Evolutionary conservation across 2,329 filamentous ascomycete species (phyloP).

Genomic region (Xylariaceae sp.): DNA sequence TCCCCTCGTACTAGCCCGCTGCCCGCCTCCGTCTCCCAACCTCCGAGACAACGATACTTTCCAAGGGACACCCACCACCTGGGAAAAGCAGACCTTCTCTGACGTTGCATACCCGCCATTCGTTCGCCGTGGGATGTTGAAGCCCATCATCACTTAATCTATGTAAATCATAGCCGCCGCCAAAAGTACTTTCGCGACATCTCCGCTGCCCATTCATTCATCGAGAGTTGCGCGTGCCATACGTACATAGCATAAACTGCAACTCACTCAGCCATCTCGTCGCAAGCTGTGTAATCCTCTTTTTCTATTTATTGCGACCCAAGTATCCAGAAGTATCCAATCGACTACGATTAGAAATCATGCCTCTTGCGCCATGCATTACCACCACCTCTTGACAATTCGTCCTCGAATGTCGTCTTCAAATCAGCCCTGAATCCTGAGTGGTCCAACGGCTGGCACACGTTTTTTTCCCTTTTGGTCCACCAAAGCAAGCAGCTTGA

Average conservation of each 20-base stretch:
- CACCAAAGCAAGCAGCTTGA: neutral
- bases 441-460: slow-evolving; percentile 23
- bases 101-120: neutral
- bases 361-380: slow-evolving; percentile 19
- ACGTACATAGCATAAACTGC: slow-evolving; percentile 1
- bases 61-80: neutral
- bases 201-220: neutral
- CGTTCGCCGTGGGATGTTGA: neutral
- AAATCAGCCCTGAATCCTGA: slow-evolving; percentile 18
- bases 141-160: neutral
- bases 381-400: slow-evolving; percentile 18
- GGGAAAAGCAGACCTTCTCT: neutral
- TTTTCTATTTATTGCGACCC: slow-evolving; percentile 4
- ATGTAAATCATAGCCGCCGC: neutral
- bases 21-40: neutral
- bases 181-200: neutral
- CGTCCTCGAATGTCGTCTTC: slow-evolving; percentile 18
- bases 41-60: neutral
- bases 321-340: slow-evolving; percentile 16
- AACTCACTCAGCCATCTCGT: slow-evolving; percentile 4
- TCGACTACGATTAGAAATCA: slow-evolving; percentile 9
- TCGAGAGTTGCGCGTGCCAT: neutral
- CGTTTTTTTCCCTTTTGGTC: neutral
- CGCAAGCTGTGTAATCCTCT: slow-evolving; percentile 1
- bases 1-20: neutral